These are phyloP conservation scores for Ustilago loliicola DNA, from an alignment of 1,284 basidiomycete genomes.

Conservation along the genomic window DNA sequence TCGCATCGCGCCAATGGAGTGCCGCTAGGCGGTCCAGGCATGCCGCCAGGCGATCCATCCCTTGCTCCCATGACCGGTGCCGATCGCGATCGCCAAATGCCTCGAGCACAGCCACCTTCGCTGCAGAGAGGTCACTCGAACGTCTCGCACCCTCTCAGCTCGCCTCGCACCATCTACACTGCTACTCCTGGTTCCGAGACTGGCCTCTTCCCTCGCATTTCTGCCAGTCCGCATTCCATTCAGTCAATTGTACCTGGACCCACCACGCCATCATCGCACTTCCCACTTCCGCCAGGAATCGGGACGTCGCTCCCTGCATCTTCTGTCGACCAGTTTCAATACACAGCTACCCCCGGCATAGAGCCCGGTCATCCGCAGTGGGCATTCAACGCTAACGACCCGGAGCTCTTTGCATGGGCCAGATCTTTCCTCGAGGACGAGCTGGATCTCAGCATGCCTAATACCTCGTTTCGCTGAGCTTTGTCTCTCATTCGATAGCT, in stretches of 20 bases:
- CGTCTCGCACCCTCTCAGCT: slow-evolving; percentile 27
- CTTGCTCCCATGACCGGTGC: slow-evolving; percentile 1
- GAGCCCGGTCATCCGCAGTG: slow-evolving; percentile 34
- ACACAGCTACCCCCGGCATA: slow-evolving; percentile 24
- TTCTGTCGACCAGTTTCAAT: slow-evolving; percentile 15
- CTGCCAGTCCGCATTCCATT: slow-evolving; percentile 16
- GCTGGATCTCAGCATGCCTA: slow-evolving; percentile 28
- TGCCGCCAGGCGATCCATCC: neutral
- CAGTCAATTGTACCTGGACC: slow-evolving; percentile 9
- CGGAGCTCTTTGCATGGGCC: slow-evolving; percentile 45
- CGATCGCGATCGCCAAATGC: slow-evolving; percentile 15
- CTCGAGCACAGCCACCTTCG: slow-evolving; percentile 12
- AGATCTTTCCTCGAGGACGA: slow-evolving; percentile 44
- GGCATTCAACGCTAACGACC: slow-evolving; percentile 40
- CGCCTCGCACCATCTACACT: slow-evolving; percentile 35
- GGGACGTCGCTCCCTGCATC: neutral
- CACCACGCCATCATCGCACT: slow-evolving; percentile 29
- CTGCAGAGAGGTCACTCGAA: slow-evolving; percentile 27
- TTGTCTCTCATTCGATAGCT: neutral
- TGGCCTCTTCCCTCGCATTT: slow-evolving; percentile 29
- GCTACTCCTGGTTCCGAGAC: slow-evolving; percentile 22
- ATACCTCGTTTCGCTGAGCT: slow-evolving; percentile 20
- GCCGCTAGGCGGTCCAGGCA: neutral
- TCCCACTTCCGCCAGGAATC: slow-evolving; percentile 14
- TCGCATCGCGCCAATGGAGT: slow-evolving; percentile 7